A percentile compares a stretch with the other conserved stretches of the same genome.
phyloP scores from a whole-genome alignment of 768 basidiomycete genomes.

The Naganishia vaughanmartiniae region DNA sequence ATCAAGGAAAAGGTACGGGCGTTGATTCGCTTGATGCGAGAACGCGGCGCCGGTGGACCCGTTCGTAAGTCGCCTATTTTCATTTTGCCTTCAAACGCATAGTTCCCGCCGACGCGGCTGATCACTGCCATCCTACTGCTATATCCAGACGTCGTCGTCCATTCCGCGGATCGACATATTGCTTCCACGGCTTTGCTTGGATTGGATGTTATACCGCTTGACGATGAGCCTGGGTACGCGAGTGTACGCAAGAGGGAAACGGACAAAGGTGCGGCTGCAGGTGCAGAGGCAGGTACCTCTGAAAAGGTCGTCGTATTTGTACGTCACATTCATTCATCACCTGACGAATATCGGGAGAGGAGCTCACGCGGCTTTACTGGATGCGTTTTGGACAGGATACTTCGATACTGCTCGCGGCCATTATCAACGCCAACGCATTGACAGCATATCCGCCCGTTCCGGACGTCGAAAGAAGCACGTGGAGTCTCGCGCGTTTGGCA shows the following conservation, averaged over 20 bases:
- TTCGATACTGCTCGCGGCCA: constrained; percentile 39
- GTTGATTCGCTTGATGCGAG: constrained; percentile 37
- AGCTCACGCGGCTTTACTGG: neutral
- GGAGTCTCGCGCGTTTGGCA: neutral
- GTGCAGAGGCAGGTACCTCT: neutral
- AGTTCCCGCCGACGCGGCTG: neutral
- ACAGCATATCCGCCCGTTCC: neutral
- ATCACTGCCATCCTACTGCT: too few relatives aligned
- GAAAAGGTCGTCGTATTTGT: neutral
- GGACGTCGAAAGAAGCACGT: neutral
- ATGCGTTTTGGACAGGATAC: constrained; percentile 37
- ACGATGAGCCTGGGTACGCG: neutral
- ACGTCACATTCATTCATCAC: neutral
- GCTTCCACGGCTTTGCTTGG: neutral
- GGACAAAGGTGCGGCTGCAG: neutral
- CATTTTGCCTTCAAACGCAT: neutral
- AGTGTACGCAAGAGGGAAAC: neutral
- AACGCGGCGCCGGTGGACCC: constrained; percentile 38
- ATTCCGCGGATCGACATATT: neutral
- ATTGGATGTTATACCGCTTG: neutral
- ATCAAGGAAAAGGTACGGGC: constrained; percentile 33
- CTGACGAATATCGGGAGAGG: too few relatives aligned
- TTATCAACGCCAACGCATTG: constrained; percentile 29
- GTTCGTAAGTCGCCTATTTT: constrained; percentile 38
- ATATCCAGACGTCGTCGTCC: neutral